Conservation (phyloP, 2,329 filamentous ascomycete genomes). For the Pseudogymnoascus sp. region DNA sequence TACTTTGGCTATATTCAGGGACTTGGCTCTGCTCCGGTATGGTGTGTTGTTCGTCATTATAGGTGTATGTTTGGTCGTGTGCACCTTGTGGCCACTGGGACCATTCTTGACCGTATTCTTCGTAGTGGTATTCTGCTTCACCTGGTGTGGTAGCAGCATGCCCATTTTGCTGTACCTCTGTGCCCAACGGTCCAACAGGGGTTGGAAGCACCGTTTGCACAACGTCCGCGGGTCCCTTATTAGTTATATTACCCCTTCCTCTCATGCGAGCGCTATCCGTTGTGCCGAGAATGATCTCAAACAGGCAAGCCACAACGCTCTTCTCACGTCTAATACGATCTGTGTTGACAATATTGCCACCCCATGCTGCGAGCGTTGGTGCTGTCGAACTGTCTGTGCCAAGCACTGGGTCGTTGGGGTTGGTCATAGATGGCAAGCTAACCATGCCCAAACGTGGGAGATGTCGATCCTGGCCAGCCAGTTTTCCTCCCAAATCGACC, state of each 20-base stretch:
- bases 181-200: slow-evolving; percentile 22
- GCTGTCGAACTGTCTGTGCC: slow-evolving; percentile 34
- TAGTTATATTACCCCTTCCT: slow-evolving; percentile 21
- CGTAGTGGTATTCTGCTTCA: slow-evolving; percentile 6
- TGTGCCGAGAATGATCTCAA: slow-evolving; percentile 83
- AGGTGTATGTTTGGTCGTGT: slow-evolving; percentile 23
- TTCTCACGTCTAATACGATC: slow-evolving; percentile 81
- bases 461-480: slow-evolving; percentile 55
- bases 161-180: slow-evolving; percentile 29
- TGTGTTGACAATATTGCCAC: slow-evolving; percentile 75
- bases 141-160: slow-evolving; percentile 3
- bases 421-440: slow-evolving; percentile 19
- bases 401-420: slow-evolving; percentile 11
- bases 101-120: background rate
- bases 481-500: slow-evolving; percentile 81
- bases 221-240: background rate
- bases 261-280: slow-evolving; percentile 54
- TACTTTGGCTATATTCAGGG: slow-evolving; percentile 36
- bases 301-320: slow-evolving; percentile 78
- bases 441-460: slow-evolving; percentile 27
- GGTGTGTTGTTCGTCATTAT: slow-evolving; percentile 24
- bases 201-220: slow-evolving; percentile 14
- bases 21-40: slow-evolving; percentile 30
- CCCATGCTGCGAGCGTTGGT: slow-evolving; percentile 46
- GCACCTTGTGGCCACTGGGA: background rate